Evolutionary conservation across 345 rosid species (phyloP), one percentile per base, ranked within the genome.

Genomic region (Populus deltoides): DNA sequence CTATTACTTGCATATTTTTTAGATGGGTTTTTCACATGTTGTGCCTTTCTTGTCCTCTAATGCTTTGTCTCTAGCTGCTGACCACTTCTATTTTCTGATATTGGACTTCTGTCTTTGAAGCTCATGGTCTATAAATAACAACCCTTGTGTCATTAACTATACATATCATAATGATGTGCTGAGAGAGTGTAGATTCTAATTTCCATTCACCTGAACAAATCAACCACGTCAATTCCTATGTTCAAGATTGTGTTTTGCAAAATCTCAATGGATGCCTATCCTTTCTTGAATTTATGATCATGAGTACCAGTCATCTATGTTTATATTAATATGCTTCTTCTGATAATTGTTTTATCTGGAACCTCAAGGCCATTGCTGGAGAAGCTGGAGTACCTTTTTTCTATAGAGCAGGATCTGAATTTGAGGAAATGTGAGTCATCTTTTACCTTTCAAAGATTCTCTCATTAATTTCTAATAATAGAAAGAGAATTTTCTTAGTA

Each of bases 341-440:
- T 68, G 71, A 81, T 74, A 35, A 49, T 67, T 80, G 38, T 69
- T 71, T 75, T 51, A 45, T 76, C 33, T 72, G 78, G 78, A 78
- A 76, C 49, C 80, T 82, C 71, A 85, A 97, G 99, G 99, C 99
- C 49, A 97, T 93, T 87, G 98, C 99, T 83, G 99, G 99, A 83
- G 99, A 97, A 90, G 99, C 99, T 68, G 99, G 99, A 43, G 99
- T 93, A 45, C 98, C 99, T 47, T 93, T 96, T 85, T 96, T 96
- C 88, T 96, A 96, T 66, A 89, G 99, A 84, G 97, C 99, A 66
- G 99, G 99, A 69, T 97, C 99, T 80, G 99, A 93, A 87, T 97
- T 97, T 88, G 99, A 97, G 90, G 98, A 97, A 88, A 97, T 93
- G 99, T 93, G 86, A 90, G 98, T 77, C 65, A 71, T 65, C 53